Base-by-base conservation (phyloP, 2,329 filamentous ascomycete genomes). In the Curvularia hawaiiensis region DNA sequence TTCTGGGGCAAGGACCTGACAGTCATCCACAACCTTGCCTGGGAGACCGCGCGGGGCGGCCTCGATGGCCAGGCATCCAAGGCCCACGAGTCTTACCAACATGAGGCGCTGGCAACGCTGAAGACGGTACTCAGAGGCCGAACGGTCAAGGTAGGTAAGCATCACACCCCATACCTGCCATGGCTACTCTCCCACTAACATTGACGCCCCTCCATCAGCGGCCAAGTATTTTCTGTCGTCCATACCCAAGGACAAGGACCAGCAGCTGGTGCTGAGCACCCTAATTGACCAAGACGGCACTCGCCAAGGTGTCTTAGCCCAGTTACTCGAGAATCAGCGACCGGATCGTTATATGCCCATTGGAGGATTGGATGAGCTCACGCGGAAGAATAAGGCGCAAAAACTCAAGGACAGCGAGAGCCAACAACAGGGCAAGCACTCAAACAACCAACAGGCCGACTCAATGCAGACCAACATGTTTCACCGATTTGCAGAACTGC, bases 401-500 rank as follows among this genome's bases (percentile, higher is more conserved):
- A 52, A 60, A 26, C 44, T 61, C 12, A 68, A 70, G n/a, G 39
- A 58, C 4, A 20, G 38, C 0, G 46, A 58, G 20, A 14, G 41
- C 9, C 59, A 64, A 45, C 60, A 65, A 39, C 14, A 49, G 8
- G 52, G 44, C 16, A 41, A 41, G 1, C 40, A 54, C 10, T n/a
- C 39, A 1, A 41, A 26, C 6, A 53, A 26, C 3, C 16, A 61
- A 22, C 66, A 71, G 24, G 60, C 56, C 5, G 71, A 75, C 50
- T 61, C 68, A 49, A 78, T 63, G 68, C 78, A 72, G 69, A 80
- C 68, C 54, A 76, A 69, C 4, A 75, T 80, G 43, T 81, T 80
- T 52, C 74, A 76, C 26, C 66, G 74, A 11, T 80, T 80, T 43
- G 79, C 79, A 4, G 79, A 80, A 51, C 72, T 81, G 60, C 63